These are phyloP conservation scores for Rhizodiscina lignyota DNA, from an alignment of 495 filamentous ascomycete genomes.

Conservation along the genomic window DNA sequence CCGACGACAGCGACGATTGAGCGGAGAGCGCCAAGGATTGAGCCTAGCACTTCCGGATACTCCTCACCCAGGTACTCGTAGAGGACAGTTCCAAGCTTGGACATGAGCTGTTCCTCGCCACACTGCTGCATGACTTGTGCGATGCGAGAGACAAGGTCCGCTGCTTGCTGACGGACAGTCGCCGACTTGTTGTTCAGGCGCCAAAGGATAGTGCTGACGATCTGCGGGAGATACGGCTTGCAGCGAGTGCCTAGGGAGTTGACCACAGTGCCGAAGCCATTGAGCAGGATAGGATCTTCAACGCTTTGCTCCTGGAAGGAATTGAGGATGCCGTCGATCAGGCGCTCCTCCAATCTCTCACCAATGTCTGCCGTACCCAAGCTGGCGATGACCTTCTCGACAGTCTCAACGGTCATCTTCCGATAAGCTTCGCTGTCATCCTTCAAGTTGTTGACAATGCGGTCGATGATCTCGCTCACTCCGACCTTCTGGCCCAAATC, in stretches of 20 bases:
- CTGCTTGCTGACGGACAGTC: slow-evolving; percentile 91
- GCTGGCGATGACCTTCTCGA: slow-evolving; percentile 87
- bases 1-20: slow-evolving; percentile 97
- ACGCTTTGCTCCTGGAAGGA: slow-evolving; percentile 98
- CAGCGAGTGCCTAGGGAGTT: slow-evolving; percentile 87
- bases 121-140: slow-evolving; percentile 99
- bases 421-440: slow-evolving; percentile 97
- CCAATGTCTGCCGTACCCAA: slow-evolving; percentile 89
- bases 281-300: slow-evolving; percentile 89
- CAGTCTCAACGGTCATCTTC: slow-evolving; percentile 97
- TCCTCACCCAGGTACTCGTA: slow-evolving; percentile 99
- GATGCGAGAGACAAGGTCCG: slow-evolving; percentile 90
- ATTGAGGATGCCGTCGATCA: slow-evolving; percentile 92
- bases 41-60: slow-evolving; percentile 94
- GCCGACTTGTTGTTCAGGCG: slow-evolving; percentile 93
- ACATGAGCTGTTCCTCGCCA: slow-evolving; percentile 87
- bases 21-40: slow-evolving; percentile 85
- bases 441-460: slow-evolving; percentile 87
- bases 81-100: slow-evolving; percentile 87
- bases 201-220: slow-evolving; percentile 94
- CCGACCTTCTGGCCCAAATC: slow-evolving; percentile 96
- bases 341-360: slow-evolving; percentile 75
- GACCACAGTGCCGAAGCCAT: slow-evolving; percentile 97
- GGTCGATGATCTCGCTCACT: slow-evolving; percentile 83
- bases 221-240: slow-evolving; percentile 93